A percentile compares a stretch with the other conserved stretches of the same genome.
Evolutionary conservation across 1,284 basidiomycete species (phyloP).

Genomic region (Sanghuangporus sanghuang): DNA sequence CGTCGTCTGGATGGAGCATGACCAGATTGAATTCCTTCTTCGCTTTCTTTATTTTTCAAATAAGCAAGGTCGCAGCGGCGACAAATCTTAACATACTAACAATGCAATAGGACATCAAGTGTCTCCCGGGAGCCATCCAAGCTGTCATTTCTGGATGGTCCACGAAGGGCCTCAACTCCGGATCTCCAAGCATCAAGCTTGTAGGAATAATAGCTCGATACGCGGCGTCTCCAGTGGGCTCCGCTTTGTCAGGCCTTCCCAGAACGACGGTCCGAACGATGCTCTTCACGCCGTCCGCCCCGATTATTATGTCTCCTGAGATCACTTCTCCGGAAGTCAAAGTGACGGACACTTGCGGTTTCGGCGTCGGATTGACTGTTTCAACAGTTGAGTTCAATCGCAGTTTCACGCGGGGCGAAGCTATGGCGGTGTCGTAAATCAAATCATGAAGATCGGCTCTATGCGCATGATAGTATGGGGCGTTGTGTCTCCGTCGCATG

Average conservation of each 20-base stretch:
- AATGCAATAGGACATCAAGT: slow-evolving; percentile 4
- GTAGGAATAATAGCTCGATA: slow-evolving; percentile 34
- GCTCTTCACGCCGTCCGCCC: slow-evolving; percentile 51
- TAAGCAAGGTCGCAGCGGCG: not conserved
- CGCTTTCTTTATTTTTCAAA: slow-evolving; percentile 26
- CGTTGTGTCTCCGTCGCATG: slow-evolving; percentile 38
- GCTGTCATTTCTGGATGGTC: slow-evolving; percentile 34
- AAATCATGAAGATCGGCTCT: slow-evolving; percentile 47
- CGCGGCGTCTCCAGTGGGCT: slow-evolving; percentile 35
- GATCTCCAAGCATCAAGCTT: slow-evolving; percentile 29
- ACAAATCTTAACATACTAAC: not conserved
- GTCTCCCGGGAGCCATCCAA: slow-evolving; percentile 40
- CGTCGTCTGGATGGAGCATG: slow-evolving; percentile 36
- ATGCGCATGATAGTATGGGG: slow-evolving; percentile 52
- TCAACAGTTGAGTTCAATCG: slow-evolving; percentile 37
- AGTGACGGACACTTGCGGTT: slow-evolving; percentile 30
- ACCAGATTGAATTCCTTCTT: slow-evolving; percentile 40
- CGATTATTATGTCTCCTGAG: slow-evolving; percentile 42
- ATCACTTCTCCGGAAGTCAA: slow-evolving; percentile 40
- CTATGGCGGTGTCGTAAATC: slow-evolving; percentile 36
- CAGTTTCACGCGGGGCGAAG: slow-evolving; percentile 33
- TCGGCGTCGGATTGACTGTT: slow-evolving; percentile 32
- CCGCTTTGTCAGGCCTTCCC: slow-evolving; percentile 33
- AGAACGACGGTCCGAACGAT: slow-evolving; percentile 38
- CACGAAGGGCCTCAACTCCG: slow-evolving; percentile 32